These are phyloP conservation scores for Volvariella surrecta DNA, from an alignment of 1,284 basidiomycete species.

Conservation along the genomic window DNA sequence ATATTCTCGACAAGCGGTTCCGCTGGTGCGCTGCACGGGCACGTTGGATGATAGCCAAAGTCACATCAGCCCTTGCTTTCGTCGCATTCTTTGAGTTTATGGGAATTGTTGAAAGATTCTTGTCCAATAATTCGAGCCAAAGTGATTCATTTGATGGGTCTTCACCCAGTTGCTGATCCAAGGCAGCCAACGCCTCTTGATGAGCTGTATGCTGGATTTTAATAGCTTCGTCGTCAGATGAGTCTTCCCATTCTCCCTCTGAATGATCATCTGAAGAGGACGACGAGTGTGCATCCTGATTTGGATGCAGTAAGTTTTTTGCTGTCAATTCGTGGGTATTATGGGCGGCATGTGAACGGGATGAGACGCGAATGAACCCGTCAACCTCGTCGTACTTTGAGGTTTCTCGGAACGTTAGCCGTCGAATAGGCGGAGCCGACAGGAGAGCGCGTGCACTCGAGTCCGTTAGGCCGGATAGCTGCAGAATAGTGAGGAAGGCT, in stretches of 20 bases:
- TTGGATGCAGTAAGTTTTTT: slow-evolving; percentile 17
- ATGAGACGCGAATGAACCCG: slow-evolving; percentile 54
- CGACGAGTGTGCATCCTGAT: slow-evolving; percentile 16
- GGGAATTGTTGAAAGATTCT: slow-evolving; percentile 51
- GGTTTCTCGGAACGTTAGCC: slow-evolving; percentile 26
- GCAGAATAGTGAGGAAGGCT: slow-evolving; percentile 8
- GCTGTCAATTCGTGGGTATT: slow-evolving; percentile 47
- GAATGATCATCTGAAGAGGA: slow-evolving; percentile 12
- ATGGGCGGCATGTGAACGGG: slow-evolving; percentile 23
- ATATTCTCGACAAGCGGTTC: slow-evolving; percentile 37
- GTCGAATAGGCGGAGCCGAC: slow-evolving; percentile 36
- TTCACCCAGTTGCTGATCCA: slow-evolving; percentile 46
- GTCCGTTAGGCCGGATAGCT: slow-evolving; percentile 53
- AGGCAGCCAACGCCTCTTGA: slow-evolving; percentile 44
- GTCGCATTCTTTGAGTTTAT: slow-evolving; percentile 53
- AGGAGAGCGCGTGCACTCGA: slow-evolving; percentile 43
- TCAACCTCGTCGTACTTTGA: slow-evolving; percentile 52
- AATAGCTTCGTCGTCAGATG: slow-evolving; percentile 22
- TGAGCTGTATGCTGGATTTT: slow-evolving; percentile 37
- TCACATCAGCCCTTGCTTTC: slow-evolving; percentile 59
- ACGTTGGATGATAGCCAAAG: slow-evolving; percentile 56
- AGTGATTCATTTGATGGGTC: slow-evolving; percentile 43
- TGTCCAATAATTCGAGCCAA: slow-evolving; percentile 63
- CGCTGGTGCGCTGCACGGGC: slow-evolving; percentile 48
- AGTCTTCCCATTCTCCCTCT: slow-evolving; percentile 16